A percentile compares a stretch with the other conserved stretches of the same genome.
Evolutionary conservation across 306 rosid genomes (phyloP).

Genomic region (Castanea crenata): DNA sequence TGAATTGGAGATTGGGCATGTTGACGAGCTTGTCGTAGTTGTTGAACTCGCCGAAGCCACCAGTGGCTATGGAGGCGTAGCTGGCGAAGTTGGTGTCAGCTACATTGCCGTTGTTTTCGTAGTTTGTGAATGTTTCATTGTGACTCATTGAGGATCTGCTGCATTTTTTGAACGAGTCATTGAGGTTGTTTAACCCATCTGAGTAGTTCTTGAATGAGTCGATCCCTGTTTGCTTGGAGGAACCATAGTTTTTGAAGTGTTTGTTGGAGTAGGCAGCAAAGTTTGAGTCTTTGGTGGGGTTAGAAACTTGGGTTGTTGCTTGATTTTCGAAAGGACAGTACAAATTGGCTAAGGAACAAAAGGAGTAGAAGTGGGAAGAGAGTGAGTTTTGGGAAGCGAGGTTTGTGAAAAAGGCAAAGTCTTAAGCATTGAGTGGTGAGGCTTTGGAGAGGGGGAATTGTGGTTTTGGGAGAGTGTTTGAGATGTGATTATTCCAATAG

Average conservation of each 20-base stretch:
- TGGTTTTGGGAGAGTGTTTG: conserved; percentile 47
- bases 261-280: conserved; percentile 56
- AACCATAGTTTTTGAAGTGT: conserved; percentile 63
- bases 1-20: conserved; percentile 73
- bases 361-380: conserved; percentile 34
- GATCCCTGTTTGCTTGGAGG: conserved; percentile 33
- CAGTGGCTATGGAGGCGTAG: conserved; percentile 44
- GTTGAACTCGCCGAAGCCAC: conserved; percentile 53
- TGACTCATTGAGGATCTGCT: conserved; percentile 42
- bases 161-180: conserved; percentile 65
- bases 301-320: background rate
- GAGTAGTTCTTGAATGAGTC: conserved; percentile 94
- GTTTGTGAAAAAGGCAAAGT: conserved; percentile 42
- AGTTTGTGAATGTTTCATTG: conserved; percentile 54
- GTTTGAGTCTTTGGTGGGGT: conserved; percentile 29
- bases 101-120: conserved; percentile 63
- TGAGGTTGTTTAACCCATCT: conserved; percentile 51
- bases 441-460: conserved; percentile 64
- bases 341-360: conserved; percentile 61
- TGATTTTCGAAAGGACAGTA: conserved; percentile 41
- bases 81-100: conserved; percentile 59
- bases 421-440: conserved; percentile 57
- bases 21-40: conserved; percentile 68
- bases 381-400: conserved; percentile 36
- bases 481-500: conserved; percentile 63